These are phyloP conservation scores for Vigna radiata DNA, from an alignment of 306 rosid species.

Conservation along the genomic window DNA sequence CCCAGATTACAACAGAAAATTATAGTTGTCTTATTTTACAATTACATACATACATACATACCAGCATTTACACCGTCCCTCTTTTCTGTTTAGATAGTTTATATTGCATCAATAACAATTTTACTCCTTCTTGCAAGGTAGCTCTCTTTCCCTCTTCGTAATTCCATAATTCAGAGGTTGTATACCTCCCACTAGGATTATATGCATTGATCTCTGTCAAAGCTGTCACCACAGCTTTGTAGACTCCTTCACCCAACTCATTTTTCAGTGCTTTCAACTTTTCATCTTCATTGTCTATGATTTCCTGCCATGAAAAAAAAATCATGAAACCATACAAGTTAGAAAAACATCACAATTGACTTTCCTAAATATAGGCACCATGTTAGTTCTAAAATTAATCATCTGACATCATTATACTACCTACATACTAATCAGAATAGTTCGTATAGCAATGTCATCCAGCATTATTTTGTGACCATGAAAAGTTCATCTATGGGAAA, in stretches of 20 bases:
- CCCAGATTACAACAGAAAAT: too few relatives aligned
- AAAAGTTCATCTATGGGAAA: not conserved
- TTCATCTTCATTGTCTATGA: slow-evolving; percentile 59
- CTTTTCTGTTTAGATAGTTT: slow-evolving; percentile 42
- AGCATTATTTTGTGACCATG: slow-evolving; percentile 3
- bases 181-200: slow-evolving; percentile 67
- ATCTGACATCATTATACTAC: not conserved
- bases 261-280: slow-evolving; percentile 52
- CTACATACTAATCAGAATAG: not conserved
- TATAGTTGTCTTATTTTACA: not conserved
- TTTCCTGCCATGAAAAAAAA: slow-evolving; percentile 61
- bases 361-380: slow-evolving; percentile 2
- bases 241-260: slow-evolving; percentile 55
- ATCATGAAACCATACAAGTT: slow-evolving; percentile 22
- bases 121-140: slow-evolving; percentile 54
- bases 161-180: slow-evolving; percentile 65
- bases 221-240: slow-evolving; percentile 57
- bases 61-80: slow-evolving; percentile 45
- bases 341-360: slow-evolving; percentile 26
- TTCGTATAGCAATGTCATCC: slow-evolving; percentile 4
- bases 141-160: slow-evolving; percentile 55
- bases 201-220: slow-evolving; percentile 63
- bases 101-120: slow-evolving; percentile 53
- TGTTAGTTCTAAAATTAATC: not conserved
- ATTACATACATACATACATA: not conserved